phyloP scores from a whole-genome alignment of 805 yeast genomes.

The Candida orba region DNA sequence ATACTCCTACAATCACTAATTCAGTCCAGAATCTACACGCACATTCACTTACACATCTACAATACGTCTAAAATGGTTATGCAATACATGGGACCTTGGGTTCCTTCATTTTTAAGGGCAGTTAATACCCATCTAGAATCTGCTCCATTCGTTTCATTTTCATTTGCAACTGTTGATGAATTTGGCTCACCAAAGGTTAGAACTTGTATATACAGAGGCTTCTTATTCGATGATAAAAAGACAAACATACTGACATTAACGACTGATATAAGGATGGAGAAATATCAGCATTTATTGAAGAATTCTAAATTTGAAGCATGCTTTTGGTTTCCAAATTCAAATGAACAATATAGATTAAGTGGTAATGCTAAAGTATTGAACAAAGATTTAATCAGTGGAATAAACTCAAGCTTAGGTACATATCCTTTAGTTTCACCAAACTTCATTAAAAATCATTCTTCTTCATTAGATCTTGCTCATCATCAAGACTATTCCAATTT shows the following conservation, averaged over 20 bases:
- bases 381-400: slow-evolving; percentile 9
- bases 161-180: slow-evolving; percentile 58
- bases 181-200: slow-evolving; percentile 54
- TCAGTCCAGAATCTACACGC: too few species aligned
- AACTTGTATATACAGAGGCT: slow-evolving; percentile 68
- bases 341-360: slow-evolving; percentile 65
- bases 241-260: slow-evolving; percentile 63
- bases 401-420: slow-evolving; percentile 14
- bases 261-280: slow-evolving; percentile 65
- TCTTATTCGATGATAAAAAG: slow-evolving; percentile 59
- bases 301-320: slow-evolving; percentile 67
- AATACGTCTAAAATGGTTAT: slow-evolving; percentile 6
- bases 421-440: slow-evolving; percentile 28
- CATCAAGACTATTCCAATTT: not conserved
- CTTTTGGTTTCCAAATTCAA: slow-evolving; percentile 55
- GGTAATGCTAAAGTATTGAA: slow-evolving; percentile 53
- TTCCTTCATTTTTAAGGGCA: slow-evolving; percentile 53
- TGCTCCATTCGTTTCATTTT: slow-evolving; percentile 51
- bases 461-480: slow-evolving; percentile 10
- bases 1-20: too few species aligned
- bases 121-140: slow-evolving; percentile 38
- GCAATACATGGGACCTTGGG: slow-evolving; percentile 68
- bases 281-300: slow-evolving; percentile 39
- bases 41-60: too few species aligned
- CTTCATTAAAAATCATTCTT: slow-evolving; percentile 11